These are phyloP conservation scores for Trichoderma breve DNA, from an alignment of 2,329 filamentous ascomycete genomes.

Conservation along the genomic window DNA sequence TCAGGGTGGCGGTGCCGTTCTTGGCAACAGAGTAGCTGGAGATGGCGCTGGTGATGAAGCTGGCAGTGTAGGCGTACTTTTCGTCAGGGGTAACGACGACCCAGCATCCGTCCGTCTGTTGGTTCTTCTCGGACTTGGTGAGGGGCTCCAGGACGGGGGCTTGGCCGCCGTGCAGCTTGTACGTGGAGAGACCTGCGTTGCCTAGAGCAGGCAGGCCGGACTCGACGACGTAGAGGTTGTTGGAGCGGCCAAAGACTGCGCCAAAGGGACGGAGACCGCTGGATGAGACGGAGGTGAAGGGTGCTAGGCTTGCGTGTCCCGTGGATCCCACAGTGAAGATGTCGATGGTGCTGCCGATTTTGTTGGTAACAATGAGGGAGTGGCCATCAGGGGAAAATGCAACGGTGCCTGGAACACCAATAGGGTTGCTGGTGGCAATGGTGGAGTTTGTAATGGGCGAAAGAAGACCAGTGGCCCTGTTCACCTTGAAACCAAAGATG, in stretches of 20 bases:
- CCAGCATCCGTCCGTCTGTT: slow-evolving; percentile 26
- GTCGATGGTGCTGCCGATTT: slow-evolving; percentile 26
- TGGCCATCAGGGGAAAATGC: slow-evolving; percentile 23
- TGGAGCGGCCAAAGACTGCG: slow-evolving; percentile 18
- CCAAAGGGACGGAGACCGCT: slow-evolving; percentile 23
- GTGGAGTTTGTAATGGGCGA: slow-evolving; percentile 24
- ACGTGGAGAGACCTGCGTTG: slow-evolving; percentile 22
- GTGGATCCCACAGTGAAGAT: slow-evolving; percentile 22
- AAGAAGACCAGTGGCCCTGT: slow-evolving; percentile 19
- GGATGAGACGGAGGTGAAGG: slow-evolving; percentile 21
- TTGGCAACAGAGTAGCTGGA: slow-evolving; percentile 22
- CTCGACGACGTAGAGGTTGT: slow-evolving; percentile 22
- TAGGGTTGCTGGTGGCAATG: slow-evolving; percentile 25
- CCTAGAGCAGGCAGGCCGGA: slow-evolving; percentile 21
- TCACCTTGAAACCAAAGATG: slow-evolving; percentile 25
- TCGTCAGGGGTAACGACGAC: slow-evolving; percentile 24
- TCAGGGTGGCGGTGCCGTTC: slow-evolving; percentile 22
- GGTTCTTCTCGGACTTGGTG: slow-evolving; percentile 22
- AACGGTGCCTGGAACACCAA: slow-evolving; percentile 25
- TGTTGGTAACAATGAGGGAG: slow-evolving; percentile 25
- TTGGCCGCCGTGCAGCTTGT: slow-evolving; percentile 20
- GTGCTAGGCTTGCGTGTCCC: slow-evolving; percentile 19
- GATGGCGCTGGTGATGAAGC: slow-evolving; percentile 25
- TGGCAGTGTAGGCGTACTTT: slow-evolving; percentile 24
- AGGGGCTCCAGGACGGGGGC: slow-evolving; percentile 20